Evolutionary conservation across 768 basidiomycete genomes (phyloP), one percentile per base, ranked within the genome.

Genomic region (Mycena galericulata): DNA sequence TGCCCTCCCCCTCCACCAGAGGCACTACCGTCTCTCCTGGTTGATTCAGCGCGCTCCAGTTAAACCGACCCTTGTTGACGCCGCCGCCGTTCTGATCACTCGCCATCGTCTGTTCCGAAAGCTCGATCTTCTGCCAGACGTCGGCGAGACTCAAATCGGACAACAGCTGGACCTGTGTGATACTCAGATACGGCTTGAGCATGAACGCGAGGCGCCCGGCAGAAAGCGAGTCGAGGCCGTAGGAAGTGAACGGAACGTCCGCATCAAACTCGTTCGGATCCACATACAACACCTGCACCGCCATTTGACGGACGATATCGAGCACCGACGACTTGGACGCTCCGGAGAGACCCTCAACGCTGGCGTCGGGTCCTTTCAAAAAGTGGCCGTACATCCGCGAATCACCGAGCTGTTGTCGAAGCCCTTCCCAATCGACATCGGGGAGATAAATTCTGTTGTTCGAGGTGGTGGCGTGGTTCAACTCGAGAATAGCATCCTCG

Each of bases 211-310:
- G 60, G 14, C 67, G 60, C 3, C 27, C 45, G 0, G 67, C 67
- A 2, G 55, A 62, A 9, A 68, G 20, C 3, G 67, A 68, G 32
- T 68, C 67, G 24, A 68, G 5, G 11, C 84, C 84, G 45, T 84
- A 84, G 2, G 79, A 74, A 1, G 81, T 82, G 51, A 85, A 74
- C 2, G 84, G 83, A 8, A 82, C 77, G 15, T 83, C 77, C 1
- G 70, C 55, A 8, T 76, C 75, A 50, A 85, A 79, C 36, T 83
- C 82, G 22, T 78, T 74, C 22, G 64, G 65, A 2, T 78, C 62
- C 26, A 84, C 68, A 50, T 79, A 51, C 29, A 65, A 18, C 17
- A 50, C 38, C 9, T 43, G n/a, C n/a, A n/a, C n/a, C n/a, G n/a
- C n/a, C n/a, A n/a, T 43, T 5, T 79, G n/a, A 82, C 41, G 24